These are phyloP conservation scores for Apocynum venetum DNA, from an alignment of 257 asterid genomes.

Conservation along the genomic window DNA sequence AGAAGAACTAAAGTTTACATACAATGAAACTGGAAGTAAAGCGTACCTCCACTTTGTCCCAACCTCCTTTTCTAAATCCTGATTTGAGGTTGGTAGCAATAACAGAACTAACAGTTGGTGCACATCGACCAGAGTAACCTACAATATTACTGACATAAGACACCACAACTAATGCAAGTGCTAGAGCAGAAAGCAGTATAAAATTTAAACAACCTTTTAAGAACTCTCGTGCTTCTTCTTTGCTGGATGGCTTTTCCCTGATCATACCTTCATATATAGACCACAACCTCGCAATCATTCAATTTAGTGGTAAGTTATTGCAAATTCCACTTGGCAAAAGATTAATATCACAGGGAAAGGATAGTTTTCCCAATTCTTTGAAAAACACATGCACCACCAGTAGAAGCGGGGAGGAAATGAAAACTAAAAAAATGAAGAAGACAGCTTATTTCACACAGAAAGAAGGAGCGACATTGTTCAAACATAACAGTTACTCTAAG, in stretches of 20 bases:
- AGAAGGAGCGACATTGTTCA: not conserved
- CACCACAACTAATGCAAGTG: slow-evolving; percentile 18
- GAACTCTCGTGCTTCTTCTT: slow-evolving; percentile 87
- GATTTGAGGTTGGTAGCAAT: slow-evolving; percentile 73
- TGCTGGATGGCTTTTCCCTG: slow-evolving; percentile 88
- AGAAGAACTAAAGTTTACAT: not conserved
- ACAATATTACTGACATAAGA: slow-evolving; percentile 19
- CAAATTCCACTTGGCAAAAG: not conserved
- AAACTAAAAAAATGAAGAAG: too few relatives aligned
- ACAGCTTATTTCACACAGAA: not conserved
- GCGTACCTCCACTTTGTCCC: slow-evolving; percentile 93
- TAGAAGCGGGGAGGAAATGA: too few relatives aligned
- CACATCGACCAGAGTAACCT: slow-evolving; percentile 75
- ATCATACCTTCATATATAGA: slow-evolving; percentile 81
- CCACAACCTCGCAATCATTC: slow-evolving; percentile 84
- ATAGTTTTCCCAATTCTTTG: too few relatives aligned
- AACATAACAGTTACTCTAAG: not conserved
- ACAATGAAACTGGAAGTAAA: not conserved
- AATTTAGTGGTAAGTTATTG: slow-evolving; percentile 33
- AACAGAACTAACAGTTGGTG: slow-evolving; percentile 86
- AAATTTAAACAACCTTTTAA: slow-evolving; percentile 50
- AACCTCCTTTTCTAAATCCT: slow-evolving; percentile 66
- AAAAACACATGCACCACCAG: too few relatives aligned
- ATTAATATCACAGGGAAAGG: not conserved
- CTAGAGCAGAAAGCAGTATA: slow-evolving; percentile 7